Evolutionary conservation across 1,284 basidiomycete species (phyloP), one percentile per base, ranked within the genome.

Genomic region (Golubevia pallescens): DNA sequence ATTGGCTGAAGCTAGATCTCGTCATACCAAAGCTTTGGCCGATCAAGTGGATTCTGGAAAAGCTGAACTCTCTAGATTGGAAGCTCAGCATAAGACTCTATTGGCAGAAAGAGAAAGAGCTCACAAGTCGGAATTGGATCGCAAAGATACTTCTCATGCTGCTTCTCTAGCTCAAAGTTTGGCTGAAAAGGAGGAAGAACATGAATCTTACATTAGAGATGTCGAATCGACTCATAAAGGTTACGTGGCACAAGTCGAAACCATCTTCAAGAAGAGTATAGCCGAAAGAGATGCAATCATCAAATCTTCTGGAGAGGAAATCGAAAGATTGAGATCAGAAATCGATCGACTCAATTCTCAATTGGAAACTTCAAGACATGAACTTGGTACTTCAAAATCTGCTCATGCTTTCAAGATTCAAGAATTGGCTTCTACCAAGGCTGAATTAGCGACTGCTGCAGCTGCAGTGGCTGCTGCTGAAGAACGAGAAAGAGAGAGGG

Each of bases 21-120:
- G 78, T 28, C 78, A 81, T 61, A 73, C 78, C 13, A 63, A 61
- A 7, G 72, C 72, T 1, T 60, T 81, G 23, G 75, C 75, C 32
- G 75, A 75, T 38, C 69, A 77, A 24, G 71, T 79, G 1, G 71
- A 73, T 19, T 32, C n/a, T 2, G 63, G 58, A 6, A 57, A 59
- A 64, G n/a, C 65, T 66, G 38, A 58, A 68, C n/a, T 66, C 67
- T 5, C 66, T 63, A 13, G 60, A 68, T 57, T 62, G 66, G 28
- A 62, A 68, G 66, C 53, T 69, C 16, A 53, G 38, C 48, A 61
- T 38, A 23, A 42, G 34, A 20, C 16, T 53, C 28, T 53, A 19
- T 20, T 61, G 28, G 60, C n/a, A 28, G 42, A 21, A 54, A 28
- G 16, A 23, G 58, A 42, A 3, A 7, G 59, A 16, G 24, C 59